Percentiles rank a stretch among this genome's conserved stretches.
These are phyloP conservation scores for Aspergillus sp. DNA, from an alignment of 2,329 filamentous ascomycete species.

Conservation along the genomic window DNA sequence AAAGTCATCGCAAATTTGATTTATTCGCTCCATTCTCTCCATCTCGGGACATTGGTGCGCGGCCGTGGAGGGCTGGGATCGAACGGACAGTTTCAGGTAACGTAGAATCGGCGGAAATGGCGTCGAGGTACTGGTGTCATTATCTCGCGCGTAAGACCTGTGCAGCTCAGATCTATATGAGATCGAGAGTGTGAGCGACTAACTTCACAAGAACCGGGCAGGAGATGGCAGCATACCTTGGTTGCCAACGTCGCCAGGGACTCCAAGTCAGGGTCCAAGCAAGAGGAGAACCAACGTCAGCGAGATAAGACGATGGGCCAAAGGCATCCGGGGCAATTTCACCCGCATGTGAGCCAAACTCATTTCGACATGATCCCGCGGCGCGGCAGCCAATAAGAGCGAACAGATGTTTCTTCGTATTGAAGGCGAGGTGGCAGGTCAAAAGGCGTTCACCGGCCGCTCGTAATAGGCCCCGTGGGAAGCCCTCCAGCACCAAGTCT, in stretches of 20 bases:
- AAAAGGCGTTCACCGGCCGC: background rate
- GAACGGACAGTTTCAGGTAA: background rate
- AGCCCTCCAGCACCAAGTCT: background rate
- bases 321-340: background rate
- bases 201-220: background rate
- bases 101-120: background rate
- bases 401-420: background rate
- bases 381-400: background rate
- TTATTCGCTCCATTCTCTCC: conserved; percentile 5
- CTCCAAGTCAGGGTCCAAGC: background rate
- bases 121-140: background rate
- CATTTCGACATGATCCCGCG: background rate
- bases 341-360: background rate
- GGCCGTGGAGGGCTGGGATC: background rate
- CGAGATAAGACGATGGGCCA: background rate
- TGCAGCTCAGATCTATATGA: background rate
- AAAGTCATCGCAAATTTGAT: conserved; percentile 14
- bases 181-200: background rate
- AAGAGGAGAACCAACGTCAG: background rate
- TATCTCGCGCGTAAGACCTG: background rate
- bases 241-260: background rate
- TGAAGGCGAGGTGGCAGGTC: background rate
- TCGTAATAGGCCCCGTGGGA: conserved; percentile 2
- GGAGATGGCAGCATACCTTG: background rate
- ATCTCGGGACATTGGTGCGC: background rate